Evolutionary conservation across 495 filamentous ascomycete genomes (phyloP).

Genomic region (Symbiotaphrina buchneri): DNA sequence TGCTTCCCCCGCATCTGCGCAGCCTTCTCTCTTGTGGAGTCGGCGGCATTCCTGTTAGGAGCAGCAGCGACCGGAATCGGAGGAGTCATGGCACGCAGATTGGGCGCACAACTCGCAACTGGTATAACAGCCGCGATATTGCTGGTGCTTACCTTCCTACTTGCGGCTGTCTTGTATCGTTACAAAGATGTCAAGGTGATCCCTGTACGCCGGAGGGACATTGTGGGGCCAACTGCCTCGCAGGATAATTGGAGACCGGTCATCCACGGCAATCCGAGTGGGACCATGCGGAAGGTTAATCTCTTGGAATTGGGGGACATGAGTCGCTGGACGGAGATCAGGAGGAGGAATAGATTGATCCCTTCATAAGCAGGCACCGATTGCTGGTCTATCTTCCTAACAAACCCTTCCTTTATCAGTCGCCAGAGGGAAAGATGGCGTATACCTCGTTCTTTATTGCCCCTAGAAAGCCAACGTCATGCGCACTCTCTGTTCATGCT

Average conservation of each 20-base stretch:
- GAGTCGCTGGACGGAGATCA: constrained; percentile 48
- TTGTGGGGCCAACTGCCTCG: constrained; percentile 16
- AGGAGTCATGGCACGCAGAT: constrained; percentile 30
- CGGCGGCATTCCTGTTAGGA: constrained; percentile 37
- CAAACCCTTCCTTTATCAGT: too few relatives aligned
- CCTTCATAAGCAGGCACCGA: neutral
- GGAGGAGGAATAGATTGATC: constrained; percentile 37
- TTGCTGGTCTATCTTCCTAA: too few relatives aligned
- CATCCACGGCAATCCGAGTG: constrained; percentile 42
- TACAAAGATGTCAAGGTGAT: constrained; percentile 44
- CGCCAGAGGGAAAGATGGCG: too few relatives aligned
- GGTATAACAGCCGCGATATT: constrained; percentile 39
- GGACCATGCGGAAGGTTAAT: constrained; percentile 40
- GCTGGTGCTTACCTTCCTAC: constrained; percentile 33
- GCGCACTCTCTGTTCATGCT: too few relatives aligned
- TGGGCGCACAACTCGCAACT: constrained; percentile 41
- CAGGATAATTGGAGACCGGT: constrained; percentile 39
- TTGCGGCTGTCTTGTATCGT: constrained; percentile 32
- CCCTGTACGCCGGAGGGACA: constrained; percentile 24
- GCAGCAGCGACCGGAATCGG: constrained; percentile 40
- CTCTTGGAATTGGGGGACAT: constrained; percentile 38
- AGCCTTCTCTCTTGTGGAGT: constrained; percentile 48
- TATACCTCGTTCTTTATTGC: too few relatives aligned
- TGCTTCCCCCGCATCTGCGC: constrained; percentile 44
- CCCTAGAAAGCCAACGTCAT: too few relatives aligned